Evolutionary conservation across 306 rosid genomes (phyloP).

Genomic region (Rubus parviflorus): DNA sequence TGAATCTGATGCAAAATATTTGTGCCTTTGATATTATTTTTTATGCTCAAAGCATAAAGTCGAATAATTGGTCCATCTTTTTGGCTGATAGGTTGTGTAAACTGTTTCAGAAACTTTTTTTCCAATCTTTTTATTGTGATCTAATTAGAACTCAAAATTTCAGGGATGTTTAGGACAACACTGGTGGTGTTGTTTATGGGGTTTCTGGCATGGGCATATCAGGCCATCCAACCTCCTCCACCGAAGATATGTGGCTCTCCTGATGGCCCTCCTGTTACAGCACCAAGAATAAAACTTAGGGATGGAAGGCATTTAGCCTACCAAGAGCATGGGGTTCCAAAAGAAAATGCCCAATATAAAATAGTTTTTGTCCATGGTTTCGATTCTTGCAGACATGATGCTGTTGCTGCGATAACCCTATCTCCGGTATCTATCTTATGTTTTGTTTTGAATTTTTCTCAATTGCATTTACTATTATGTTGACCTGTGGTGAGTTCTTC

Average conservation of each 20-base stretch:
- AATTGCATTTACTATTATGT: constrained; percentile 11
- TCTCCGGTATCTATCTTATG: constrained; percentile 51
- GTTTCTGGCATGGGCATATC: constrained; percentile 74
- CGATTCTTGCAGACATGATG: constrained; percentile 64
- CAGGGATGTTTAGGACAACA: constrained; percentile 64
- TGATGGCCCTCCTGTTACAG: constrained; percentile 72
- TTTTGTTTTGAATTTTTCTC: neutral
- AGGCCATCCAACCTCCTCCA: constrained; percentile 72
- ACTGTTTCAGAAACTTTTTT: neutral
- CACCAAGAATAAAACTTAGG: constrained; percentile 68
- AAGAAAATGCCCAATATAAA: constrained; percentile 63
- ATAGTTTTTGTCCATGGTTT: constrained; percentile 61
- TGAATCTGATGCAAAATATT: neutral
- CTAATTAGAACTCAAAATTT: constrained; percentile 18
- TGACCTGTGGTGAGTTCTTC: constrained; percentile 27
- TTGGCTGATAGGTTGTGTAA: neutral
- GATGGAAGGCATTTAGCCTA: constrained; percentile 91
- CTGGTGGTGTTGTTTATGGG: constrained; percentile 53
- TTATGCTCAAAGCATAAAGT: constrained; percentile 9
- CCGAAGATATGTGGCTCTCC: constrained; percentile 74
- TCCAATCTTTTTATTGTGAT: constrained; percentile 1
- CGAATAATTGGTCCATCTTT: neutral
- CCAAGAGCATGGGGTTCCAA: constrained; percentile 74
- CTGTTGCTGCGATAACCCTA: constrained; percentile 38
- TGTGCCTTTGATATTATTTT: neutral